Percentiles rank a stretch among this genome's conserved stretches.
phyloP scores from a whole-genome alignment of 2,329 filamentous ascomycete species.

The Diplodia seriata region DNA sequence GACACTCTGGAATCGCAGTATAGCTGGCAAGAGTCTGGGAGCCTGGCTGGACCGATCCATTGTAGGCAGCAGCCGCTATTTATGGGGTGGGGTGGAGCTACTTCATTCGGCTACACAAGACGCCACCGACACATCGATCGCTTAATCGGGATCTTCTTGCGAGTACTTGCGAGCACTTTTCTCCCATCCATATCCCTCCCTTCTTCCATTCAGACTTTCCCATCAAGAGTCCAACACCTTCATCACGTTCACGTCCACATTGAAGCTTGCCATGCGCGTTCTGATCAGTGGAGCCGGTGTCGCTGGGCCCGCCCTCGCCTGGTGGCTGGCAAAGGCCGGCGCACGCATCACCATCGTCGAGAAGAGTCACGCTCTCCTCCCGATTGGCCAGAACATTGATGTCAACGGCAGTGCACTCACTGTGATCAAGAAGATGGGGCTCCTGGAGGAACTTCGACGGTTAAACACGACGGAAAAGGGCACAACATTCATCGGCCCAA shows the following conservation, averaged over 20 bases:
- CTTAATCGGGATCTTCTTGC: not conserved
- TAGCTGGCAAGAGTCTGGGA: too few relatives aligned
- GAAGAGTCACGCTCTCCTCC: constrained; percentile 29
- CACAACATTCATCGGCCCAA: constrained; percentile 37
- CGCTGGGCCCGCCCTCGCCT: constrained; percentile 37
- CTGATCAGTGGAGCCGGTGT: constrained; percentile 39
- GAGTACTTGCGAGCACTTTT: too few relatives aligned
- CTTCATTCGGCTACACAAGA: not conserved
- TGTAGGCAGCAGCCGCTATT: too few relatives aligned
- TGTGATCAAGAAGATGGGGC: constrained; percentile 39
- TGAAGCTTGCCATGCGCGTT: constrained; percentile 27
- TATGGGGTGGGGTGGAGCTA: not conserved
- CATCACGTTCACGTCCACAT: too few relatives aligned
- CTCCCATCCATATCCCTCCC: not conserved
- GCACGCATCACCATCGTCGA: constrained; percentile 38
- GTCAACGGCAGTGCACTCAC: constrained; percentile 39
- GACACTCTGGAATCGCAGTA: too few relatives aligned
- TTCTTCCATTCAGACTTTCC: not conserved
- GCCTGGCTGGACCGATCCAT: too few relatives aligned
- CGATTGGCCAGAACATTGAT: constrained; percentile 41
- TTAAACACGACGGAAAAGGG: constrained; percentile 38
- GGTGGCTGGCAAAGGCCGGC: constrained; percentile 34
- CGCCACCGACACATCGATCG: not conserved
- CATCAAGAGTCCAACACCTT: too few relatives aligned
- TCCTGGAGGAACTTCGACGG: constrained; percentile 36